Percentiles rank a stretch among this genome's conserved stretches.
phyloP scores from a whole-genome alignment of 148 eudicot genomes.

The Gaultheria prostrata region DNA sequence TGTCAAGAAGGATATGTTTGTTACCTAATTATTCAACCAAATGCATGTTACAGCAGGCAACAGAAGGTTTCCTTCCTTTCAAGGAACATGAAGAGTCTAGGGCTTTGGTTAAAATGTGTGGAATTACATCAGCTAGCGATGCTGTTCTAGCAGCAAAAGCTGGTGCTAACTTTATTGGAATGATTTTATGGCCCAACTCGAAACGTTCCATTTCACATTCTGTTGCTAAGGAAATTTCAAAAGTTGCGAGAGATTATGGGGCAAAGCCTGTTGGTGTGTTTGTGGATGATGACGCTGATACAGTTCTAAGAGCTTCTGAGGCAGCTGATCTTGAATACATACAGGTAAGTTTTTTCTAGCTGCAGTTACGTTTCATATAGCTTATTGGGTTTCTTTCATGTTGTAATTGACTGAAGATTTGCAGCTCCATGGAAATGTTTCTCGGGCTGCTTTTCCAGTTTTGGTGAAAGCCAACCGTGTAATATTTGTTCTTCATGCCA shows the following conservation, averaged over 20 bases:
- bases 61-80: slow-evolving; percentile 19
- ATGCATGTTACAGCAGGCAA: slow-evolving; percentile 26
- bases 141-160: slow-evolving; percentile 96
- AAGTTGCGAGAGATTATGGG: slow-evolving; percentile 71
- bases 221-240: slow-evolving; percentile 83
- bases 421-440: slow-evolving; percentile 93
- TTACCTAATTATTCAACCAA: slow-evolving; percentile 26
- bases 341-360: slow-evolving; percentile 36
- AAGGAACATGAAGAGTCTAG: slow-evolving; percentile 29
- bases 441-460: slow-evolving; percentile 68
- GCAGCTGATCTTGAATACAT: slow-evolving; percentile 73
- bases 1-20: slow-evolving; percentile 19
- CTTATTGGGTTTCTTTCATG: not conserved
- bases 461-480: slow-evolving; percentile 53
- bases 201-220: slow-evolving; percentile 76
- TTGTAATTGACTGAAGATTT: slow-evolving; percentile 6
- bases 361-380: not conserved
- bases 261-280: slow-evolving; percentile 92
- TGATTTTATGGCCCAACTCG: slow-evolving; percentile 97
- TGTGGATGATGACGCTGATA: slow-evolving; percentile 81
- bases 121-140: slow-evolving; percentile 84
- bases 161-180: slow-evolving; percentile 89
- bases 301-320: slow-evolving; percentile 65
- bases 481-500: slow-evolving; percentile 90
- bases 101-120: slow-evolving; percentile 93